Conservation (phyloP, 2,329 filamentous ascomycete genomes). For the Chaetothyriales sp. region DNA sequence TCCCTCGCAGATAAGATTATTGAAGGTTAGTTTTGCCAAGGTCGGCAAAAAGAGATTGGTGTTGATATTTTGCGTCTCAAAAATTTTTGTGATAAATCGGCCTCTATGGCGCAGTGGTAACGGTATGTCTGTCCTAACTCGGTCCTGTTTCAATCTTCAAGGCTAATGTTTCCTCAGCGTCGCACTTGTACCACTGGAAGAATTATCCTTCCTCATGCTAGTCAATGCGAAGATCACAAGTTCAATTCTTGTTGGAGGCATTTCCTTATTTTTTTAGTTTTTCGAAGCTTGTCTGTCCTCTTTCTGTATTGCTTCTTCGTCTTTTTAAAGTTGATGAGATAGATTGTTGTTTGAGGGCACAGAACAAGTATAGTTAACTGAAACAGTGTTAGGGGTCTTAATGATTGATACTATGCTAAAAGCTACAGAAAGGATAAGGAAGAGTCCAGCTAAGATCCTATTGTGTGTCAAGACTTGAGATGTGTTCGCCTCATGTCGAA, state of each 20-base stretch:
- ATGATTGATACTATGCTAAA: not conserved
- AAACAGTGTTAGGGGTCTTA: too few species aligned
- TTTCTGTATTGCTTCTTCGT: not conserved
- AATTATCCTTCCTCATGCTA: not conserved
- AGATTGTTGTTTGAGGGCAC: too few species aligned
- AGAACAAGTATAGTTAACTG: too few species aligned
- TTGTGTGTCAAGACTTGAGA: too few species aligned
- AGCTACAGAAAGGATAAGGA: not conserved
- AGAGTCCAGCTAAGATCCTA: not conserved
- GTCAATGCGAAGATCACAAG: constrained; percentile 9
- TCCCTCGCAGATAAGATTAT: too few species aligned
- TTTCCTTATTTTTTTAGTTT: not conserved
- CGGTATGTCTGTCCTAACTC: too few species aligned
- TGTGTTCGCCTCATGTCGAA: too few species aligned
- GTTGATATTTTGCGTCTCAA: not conserved
- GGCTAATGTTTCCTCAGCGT: not conserved
- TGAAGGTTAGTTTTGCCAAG: not conserved
- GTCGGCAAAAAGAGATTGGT: not conserved
- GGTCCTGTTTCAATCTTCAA: too few species aligned
- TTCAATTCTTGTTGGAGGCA: constrained; percentile 11
- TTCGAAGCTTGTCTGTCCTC: not conserved
- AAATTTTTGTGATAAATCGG: not conserved
- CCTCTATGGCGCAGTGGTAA: not conserved
- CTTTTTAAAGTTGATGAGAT: too few species aligned
- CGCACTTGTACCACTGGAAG: constrained; percentile 8